A percentile compares a stretch with the other conserved stretches of the same genome.
Evolutionary conservation across 116 monocot species (phyloP).

Genomic region (Thalassia testudinum): DNA sequence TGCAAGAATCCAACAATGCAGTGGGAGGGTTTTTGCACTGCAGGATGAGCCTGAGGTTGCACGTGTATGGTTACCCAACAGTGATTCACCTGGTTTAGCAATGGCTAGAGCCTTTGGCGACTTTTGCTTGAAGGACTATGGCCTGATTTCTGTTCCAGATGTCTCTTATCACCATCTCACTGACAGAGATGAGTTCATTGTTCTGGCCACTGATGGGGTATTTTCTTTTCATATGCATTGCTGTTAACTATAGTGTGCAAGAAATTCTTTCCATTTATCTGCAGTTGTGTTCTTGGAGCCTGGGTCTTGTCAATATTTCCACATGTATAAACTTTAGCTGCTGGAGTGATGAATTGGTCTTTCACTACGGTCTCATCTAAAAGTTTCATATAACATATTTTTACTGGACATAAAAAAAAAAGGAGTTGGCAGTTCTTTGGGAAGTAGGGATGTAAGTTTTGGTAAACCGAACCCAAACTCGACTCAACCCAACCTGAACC

Average conservation of each 20-base stretch:
- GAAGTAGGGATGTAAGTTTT: no score
- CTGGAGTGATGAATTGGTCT: no score
- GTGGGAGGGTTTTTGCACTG: slow-evolving; percentile 61
- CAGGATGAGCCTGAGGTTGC: slow-evolving; percentile 67
- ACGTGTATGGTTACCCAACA: slow-evolving; percentile 65
- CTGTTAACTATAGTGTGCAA: background rate
- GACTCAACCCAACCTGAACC: no score
- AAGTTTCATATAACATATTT: no score
- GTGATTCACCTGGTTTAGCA: slow-evolving; percentile 56
- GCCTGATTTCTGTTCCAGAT: slow-evolving; percentile 61
- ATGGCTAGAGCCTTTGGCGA: slow-evolving; percentile 82
- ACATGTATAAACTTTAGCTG: no score
- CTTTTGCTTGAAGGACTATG: slow-evolving; percentile 69
- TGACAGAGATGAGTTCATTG: slow-evolving; percentile 56
- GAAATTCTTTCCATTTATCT: background rate
- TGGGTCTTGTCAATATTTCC: no score
- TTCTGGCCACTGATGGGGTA: slow-evolving; percentile 77
- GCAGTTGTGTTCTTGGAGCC: no score
- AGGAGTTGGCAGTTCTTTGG: no score
- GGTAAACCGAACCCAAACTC: no score
- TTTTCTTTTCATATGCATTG: slow-evolving; percentile 3
- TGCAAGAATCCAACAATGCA: slow-evolving; percentile 65
- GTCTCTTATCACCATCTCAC: slow-evolving; percentile 52
- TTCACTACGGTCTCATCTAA: no score
- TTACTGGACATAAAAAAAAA: no score